Evolutionary conservation across 306 rosid species (phyloP).

Genomic region (Trifolium pratense): DNA sequence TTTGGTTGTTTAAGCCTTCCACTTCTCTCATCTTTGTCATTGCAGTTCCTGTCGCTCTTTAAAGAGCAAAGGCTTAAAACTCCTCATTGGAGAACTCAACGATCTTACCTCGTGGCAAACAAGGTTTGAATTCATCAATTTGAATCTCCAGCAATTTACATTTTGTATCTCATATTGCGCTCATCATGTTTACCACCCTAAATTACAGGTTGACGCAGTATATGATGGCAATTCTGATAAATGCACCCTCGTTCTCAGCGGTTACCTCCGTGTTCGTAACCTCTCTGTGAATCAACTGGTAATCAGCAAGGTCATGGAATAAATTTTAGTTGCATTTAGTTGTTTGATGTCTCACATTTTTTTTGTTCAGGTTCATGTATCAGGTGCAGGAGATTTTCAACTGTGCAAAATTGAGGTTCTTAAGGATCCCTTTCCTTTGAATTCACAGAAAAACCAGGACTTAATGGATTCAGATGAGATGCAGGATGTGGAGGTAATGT

Average conservation of each 20-base stretch:
- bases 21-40: conserved; percentile 25
- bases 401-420: conserved; percentile 73
- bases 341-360: conserved; percentile 41
- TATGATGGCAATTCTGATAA: too few relatives aligned
- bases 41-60: conserved; percentile 91
- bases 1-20: conserved; percentile 18
- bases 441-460: conserved; percentile 68
- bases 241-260: too few relatives aligned
- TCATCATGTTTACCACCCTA: too few relatives aligned
- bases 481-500: too few relatives aligned
- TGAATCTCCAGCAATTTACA: conserved; percentile 24
- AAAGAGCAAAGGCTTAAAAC: conserved; percentile 84
- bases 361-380: conserved; percentile 79
- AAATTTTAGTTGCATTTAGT: conserved; percentile 36
- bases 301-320: too few relatives aligned
- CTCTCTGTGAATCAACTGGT: too few relatives aligned
- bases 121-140: conserved; percentile 59
- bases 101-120: conserved; percentile 75
- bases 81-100: conserved; percentile 92
- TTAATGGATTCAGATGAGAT: conserved; percentile 81
- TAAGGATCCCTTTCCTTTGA: conserved; percentile 82
- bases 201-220: too few relatives aligned
- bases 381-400: conserved; percentile 96
- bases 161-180: conserved; percentile 17
- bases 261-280: too few relatives aligned